Conservation (phyloP, 768 basidiomycete genomes). For the Piloderma croceum region DNA sequence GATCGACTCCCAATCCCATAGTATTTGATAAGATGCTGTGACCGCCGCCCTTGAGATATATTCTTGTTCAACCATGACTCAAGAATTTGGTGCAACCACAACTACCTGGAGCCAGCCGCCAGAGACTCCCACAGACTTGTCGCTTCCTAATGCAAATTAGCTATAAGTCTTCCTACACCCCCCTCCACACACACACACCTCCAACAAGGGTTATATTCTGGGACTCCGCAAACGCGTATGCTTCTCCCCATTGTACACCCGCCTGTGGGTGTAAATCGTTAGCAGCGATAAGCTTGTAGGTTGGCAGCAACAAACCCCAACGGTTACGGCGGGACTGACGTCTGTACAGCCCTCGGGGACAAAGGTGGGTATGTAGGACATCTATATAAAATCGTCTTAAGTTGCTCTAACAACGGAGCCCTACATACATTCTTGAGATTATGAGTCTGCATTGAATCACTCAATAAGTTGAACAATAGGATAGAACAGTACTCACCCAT, state of each 20-base stretch:
- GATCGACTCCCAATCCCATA: constrained; percentile 42
- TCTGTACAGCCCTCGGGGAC: constrained; percentile 9
- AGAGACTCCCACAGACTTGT: constrained; percentile 36
- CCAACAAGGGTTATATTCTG: constrained; percentile 43
- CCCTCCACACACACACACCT: constrained; percentile 19
- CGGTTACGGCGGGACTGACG: constrained; percentile 5
- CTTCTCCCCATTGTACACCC: constrained; percentile 39
- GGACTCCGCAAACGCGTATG: constrained; percentile 38
- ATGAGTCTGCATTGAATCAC: constrained; percentile 7
- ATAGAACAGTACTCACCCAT: constrained; percentile 32
- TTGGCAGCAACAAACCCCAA: constrained; percentile 11
- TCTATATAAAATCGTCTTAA: constrained; percentile 1
- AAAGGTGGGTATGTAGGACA: constrained; percentile 9
- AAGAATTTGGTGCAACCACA: neutral
- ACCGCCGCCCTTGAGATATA: constrained; percentile 33
- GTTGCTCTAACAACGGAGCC: neutral
- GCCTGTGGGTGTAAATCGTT: no score
- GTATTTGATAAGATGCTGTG: constrained; percentile 39
- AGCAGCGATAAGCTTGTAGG: no score
- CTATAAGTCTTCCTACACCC: no score
- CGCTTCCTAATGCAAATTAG: constrained; percentile 22
- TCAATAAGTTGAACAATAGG: neutral
- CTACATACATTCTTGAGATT: constrained; percentile 9
- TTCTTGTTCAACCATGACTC: neutral
- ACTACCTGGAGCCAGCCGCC: constrained; percentile 36